phyloP scores from a whole-genome alignment of 2,329 filamentous ascomycete species.

The Fusarium floridanum region DNA sequence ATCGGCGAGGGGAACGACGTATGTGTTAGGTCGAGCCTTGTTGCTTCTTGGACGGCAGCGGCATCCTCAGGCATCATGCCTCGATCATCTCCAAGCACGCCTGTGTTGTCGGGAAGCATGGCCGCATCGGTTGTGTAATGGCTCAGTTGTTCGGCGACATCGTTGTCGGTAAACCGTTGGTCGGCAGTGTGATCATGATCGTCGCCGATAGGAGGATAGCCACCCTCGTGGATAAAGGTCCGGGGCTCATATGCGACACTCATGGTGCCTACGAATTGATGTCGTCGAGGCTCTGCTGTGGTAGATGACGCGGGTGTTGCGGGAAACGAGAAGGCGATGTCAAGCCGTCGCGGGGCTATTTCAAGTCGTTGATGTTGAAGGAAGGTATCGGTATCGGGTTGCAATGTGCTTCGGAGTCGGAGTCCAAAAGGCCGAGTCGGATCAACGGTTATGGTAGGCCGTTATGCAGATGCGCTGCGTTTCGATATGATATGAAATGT shows the following conservation, averaged over 20 bases:
- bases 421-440: not conserved
- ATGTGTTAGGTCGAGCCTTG: constrained; percentile 55
- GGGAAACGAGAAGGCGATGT: constrained; percentile 18
- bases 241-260: constrained; percentile 66
- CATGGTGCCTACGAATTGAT: constrained; percentile 53
- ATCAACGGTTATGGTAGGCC: constrained; percentile 10
- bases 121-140: constrained; percentile 58
- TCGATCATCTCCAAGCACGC: constrained; percentile 52
- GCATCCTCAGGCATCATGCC: constrained; percentile 56
- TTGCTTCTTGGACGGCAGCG: constrained; percentile 53
- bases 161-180: constrained; percentile 59
- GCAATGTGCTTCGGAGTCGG: not conserved
- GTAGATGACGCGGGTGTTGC: constrained; percentile 32
- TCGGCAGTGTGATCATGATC: constrained; percentile 57
- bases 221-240: constrained; percentile 62
- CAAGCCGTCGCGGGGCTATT: constrained; percentile 26
- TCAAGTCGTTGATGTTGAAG: not conserved
- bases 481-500: constrained; percentile 21
- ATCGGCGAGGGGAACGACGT: constrained; percentile 53
- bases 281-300: constrained; percentile 19
- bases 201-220: constrained; percentile 62
- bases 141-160: constrained; percentile 58
- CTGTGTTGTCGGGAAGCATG: constrained; percentile 55
- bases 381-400: not conserved
- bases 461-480: constrained; percentile 27